phyloP scores from a whole-genome alignment of 257 asterid species.

The Scutellaria barbata region DNA sequence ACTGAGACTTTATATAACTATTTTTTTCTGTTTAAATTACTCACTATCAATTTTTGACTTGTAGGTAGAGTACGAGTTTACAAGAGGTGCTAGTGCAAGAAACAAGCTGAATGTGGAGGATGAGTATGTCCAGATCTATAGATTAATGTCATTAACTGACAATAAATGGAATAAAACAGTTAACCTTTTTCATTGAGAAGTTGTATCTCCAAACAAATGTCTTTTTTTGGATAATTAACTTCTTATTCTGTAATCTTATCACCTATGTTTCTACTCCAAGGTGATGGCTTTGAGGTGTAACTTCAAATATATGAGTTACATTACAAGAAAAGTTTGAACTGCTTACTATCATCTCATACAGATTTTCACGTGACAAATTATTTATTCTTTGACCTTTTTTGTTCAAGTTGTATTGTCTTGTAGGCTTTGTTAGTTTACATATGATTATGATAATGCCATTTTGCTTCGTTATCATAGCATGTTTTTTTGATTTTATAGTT shows the following conservation, averaged over 20 bases:
- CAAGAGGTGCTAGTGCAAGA: constrained; percentile 70
- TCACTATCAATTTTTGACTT: constrained; percentile 37
- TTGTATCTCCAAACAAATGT: constrained; percentile 3
- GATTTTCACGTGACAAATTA: constrained; percentile 11
- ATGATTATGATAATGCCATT: constrained; percentile 10
- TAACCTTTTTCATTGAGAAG: constrained; percentile 16
- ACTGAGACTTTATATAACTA: constrained; percentile 12
- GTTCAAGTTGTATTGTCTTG: constrained; percentile 11
- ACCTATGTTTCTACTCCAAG: constrained; percentile 18
- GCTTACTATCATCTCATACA: constrained; percentile 14
- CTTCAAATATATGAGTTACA: constrained; percentile 16
- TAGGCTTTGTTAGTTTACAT: constrained; percentile 24
- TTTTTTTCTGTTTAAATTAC: constrained; percentile 33
- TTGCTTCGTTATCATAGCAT: constrained; percentile 9
- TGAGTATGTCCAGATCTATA: constrained; percentile 64
- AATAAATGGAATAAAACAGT: constrained; percentile 13
- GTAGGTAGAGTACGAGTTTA: constrained; percentile 81
- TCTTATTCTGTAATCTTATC: constrained; percentile 17
- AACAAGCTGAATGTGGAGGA: constrained; percentile 71
- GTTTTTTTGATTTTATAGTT: constrained; percentile 16
- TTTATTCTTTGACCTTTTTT: constrained; percentile 24
- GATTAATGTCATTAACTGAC: neutral
- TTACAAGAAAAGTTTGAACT: constrained; percentile 5
- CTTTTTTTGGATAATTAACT: constrained; percentile 13
- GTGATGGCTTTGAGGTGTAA: neutral